Evolutionary conservation across 345 rosid genomes (phyloP), one percentile per base, ranked within the genome.

Genomic region (Salix arbutifolia): DNA sequence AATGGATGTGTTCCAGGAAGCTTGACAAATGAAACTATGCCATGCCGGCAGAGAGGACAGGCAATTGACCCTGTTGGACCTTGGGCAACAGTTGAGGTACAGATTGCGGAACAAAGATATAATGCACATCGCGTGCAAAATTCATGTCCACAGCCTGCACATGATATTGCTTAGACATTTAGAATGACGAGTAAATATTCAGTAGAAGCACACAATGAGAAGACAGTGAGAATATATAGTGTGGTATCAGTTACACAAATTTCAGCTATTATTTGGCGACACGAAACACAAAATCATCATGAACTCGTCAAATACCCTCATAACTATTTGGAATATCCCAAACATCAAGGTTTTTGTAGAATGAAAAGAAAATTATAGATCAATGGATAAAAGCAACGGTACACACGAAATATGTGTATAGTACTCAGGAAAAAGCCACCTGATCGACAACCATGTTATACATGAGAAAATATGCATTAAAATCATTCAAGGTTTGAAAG

Each of bases 41-140:
- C 93, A 12, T 92, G 87, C 30, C 97, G 95, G 75, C 98, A 96
- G 25, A 96, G 94, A 50, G 97, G 99, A 74, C 99, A 93, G 6
- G 98, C 86, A 28, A 96, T 84, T 5, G 94, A 96, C 23, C 99
- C 98, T 11, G 85, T 62, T 9, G 91, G 86, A 62, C 90, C 91
- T 77, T 82, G 83, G 70, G 87, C 83, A 53, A 79, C 78, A 8
- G 74, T 84, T 17, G 90, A 78, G 62, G 90, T 50, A 78, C 86
- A 83, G 79, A 80, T 88, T 76, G 96, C 85, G 11, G 91, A 93
- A 81, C 98, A 92, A 65, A 96, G 89, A 86, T 93, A 93, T 26
- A 96, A 82, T 31, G 97, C 97, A 80, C 98, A 93, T 60, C 88
- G 84, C 14, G 91, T 90, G 81, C 97, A 93, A 85, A 93, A 96